phyloP scores from a whole-genome alignment of 2,329 filamentous ascomycete genomes.

The Helicocarpus griseus region DNA sequence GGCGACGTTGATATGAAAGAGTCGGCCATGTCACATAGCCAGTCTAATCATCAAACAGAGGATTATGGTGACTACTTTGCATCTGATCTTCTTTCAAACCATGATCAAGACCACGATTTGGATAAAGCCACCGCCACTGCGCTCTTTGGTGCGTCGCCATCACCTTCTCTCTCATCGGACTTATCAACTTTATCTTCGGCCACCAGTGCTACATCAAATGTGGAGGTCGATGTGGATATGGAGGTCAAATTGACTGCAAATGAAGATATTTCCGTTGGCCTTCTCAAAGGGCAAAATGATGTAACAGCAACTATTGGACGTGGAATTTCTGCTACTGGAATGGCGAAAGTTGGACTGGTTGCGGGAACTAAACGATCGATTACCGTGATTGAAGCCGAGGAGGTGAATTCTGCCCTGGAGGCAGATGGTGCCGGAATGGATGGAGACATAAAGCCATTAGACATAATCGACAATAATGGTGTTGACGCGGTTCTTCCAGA shows the following conservation, averaged over 20 bases:
- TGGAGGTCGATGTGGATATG: slow-evolving; percentile 11
- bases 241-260: slow-evolving; percentile 20
- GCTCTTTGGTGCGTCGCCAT: slow-evolving; percentile 33
- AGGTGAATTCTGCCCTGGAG: slow-evolving; percentile 36
- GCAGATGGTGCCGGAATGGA: slow-evolving; percentile 22
- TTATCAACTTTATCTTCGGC: slow-evolving; percentile 33
- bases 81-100: slow-evolving; percentile 7
- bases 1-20: slow-evolving; percentile 18
- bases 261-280: slow-evolving; percentile 23
- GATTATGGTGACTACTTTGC: slow-evolving; percentile 9
- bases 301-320: slow-evolving; percentile 1
- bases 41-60: slow-evolving; percentile 15
- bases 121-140: slow-evolving; percentile 26
- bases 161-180: slow-evolving; percentile 32
- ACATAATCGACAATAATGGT: slow-evolving; percentile 1
- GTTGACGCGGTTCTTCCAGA: neutral
- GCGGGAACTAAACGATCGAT: slow-evolving; percentile 3
- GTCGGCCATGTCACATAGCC: slow-evolving; percentile 3
- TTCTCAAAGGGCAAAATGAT: neutral
- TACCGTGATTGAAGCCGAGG: slow-evolving; percentile 28
- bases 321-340: slow-evolving; percentile 1
- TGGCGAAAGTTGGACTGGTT: neutral
- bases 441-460: neutral
- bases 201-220: slow-evolving; percentile 28
- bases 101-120: slow-evolving; percentile 20